Evolutionary conservation across 2,329 filamentous ascomycete genomes (phyloP).

Genomic region (Cladosporium sp.): DNA sequence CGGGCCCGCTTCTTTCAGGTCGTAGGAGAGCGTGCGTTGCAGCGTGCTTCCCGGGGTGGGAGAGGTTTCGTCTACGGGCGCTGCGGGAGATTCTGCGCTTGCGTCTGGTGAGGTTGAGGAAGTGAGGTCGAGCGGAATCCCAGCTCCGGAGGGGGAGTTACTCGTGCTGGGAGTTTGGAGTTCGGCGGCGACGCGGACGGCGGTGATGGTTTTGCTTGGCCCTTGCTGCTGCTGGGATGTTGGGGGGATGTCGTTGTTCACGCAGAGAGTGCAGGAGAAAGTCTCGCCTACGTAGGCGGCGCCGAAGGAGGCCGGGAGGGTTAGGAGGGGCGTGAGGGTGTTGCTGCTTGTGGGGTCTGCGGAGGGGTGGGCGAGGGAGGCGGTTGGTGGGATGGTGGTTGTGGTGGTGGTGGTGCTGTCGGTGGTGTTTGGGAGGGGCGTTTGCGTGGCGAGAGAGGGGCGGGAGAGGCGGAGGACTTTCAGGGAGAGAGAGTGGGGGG

Average conservation of each 20-base stretch:
- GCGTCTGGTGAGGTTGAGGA: background rate
- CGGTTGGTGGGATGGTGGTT: slow-evolving; percentile 52
- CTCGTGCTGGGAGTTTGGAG: slow-evolving; percentile 90
- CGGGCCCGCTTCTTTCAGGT: slow-evolving; percentile 89
- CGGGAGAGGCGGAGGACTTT: slow-evolving; percentile 82
- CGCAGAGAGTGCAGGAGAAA: slow-evolving; percentile 90
- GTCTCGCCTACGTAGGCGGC: slow-evolving; percentile 94
- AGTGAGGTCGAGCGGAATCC: slow-evolving; percentile 58
- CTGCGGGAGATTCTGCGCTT: slow-evolving; percentile 23
- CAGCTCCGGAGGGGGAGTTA: slow-evolving; percentile 57
- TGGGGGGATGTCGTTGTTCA: slow-evolving; percentile 76
- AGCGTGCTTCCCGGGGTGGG: slow-evolving; percentile 57
- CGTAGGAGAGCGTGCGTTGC: slow-evolving; percentile 78
- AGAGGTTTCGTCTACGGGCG: slow-evolving; percentile 41
- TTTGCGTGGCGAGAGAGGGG: slow-evolving; percentile 69
- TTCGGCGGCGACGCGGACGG: slow-evolving; percentile 80
- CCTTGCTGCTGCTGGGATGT: too few species aligned
- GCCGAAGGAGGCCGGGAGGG: slow-evolving; percentile 85
- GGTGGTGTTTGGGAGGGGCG: slow-evolving; percentile 62
- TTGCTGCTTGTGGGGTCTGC: slow-evolving; percentile 37
- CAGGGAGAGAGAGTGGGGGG: slow-evolving; percentile 70
- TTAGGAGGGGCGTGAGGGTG: slow-evolving; percentile 61
- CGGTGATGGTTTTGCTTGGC: slow-evolving; percentile 55
- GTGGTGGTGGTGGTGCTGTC: slow-evolving; percentile 47
- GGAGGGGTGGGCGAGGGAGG: slow-evolving; percentile 70